Evolutionary conservation across 1,284 basidiomycete genomes (phyloP), one percentile per base, ranked within the genome.

Genomic region (Tilletia walkeri): DNA sequence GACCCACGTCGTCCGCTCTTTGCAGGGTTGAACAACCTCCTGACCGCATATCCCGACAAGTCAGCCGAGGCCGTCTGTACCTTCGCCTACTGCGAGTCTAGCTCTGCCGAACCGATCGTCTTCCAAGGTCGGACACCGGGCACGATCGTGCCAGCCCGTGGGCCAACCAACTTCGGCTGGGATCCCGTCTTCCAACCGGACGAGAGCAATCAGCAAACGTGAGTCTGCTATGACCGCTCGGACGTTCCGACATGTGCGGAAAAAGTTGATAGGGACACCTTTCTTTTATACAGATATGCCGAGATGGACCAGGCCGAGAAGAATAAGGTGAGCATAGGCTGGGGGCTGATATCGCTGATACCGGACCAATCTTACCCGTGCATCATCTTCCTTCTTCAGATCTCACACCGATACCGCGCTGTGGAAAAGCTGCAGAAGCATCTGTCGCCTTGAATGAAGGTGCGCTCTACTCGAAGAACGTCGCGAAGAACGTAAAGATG

Each of bases 111-210:
- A 41, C 75, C 76, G 1, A 70, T 77, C 67, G 84, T 98, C n/a
- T 98, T 99, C 75, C 94, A 98, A 82, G 95, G 95, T 0, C 87
- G 88, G 24, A 97, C 94, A 0, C 89, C 92, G 61, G 95, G 95
- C 0, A 87, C 85, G 30, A 95, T 99, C 68, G 96, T 99, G 0
- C 89, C 89, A 34, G 88, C 95, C 0, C 86, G 95, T 65, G 95
- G 95, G 0, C 88, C 89, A 0, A 86, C 86, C 18, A 84, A 88
- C 30, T 88, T 96, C 91, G 85, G 94, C 18, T 98, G 95, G 96
- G 94, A 98, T 85, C 88, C 94, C 0, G 86, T 93, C 4, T 96
- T 99, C 81, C 89, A 95, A 84, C 81, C 85, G 39, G 87, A 89
- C 65, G 90, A 88, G 16, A 89, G 88, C 14, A 61, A 61, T 18